Conservation (phyloP, 352 stramenopile genomes). For the Phytophthora rubi region DNA sequence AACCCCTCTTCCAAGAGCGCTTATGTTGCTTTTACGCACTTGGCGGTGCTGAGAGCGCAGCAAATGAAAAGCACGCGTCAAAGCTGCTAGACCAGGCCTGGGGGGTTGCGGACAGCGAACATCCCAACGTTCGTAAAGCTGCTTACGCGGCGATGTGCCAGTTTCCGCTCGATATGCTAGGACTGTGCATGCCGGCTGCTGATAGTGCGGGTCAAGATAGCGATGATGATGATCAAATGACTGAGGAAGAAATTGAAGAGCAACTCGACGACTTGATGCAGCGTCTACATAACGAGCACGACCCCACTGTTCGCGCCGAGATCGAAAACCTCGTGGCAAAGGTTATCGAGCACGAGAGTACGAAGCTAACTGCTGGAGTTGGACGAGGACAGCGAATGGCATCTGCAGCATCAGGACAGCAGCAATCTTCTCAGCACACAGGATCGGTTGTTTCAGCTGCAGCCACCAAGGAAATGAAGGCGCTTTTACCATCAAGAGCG, state of each 20-base stretch:
- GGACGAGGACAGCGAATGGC: constrained; percentile 45
- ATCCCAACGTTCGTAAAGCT: constrained; percentile 43
- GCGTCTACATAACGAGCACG: constrained; percentile 42
- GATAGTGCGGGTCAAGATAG: constrained; percentile 11
- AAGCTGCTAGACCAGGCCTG: constrained; percentile 63
- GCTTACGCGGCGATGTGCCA: constrained; percentile 53
- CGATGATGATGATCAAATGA: constrained; percentile 42
- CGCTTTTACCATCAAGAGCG: constrained; percentile 40
- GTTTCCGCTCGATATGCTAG: constrained; percentile 58
- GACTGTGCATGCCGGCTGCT: constrained; percentile 33
- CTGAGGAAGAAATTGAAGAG: constrained; percentile 51
- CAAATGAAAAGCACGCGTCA: constrained; percentile 48
- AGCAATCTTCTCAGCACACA: constrained; percentile 10
- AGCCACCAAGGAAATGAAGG: constrained; percentile 66
- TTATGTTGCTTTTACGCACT: constrained; percentile 65
- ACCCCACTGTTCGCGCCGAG: constrained; percentile 40
- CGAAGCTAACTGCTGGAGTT: constrained; percentile 41
- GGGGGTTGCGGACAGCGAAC: constrained; percentile 45
- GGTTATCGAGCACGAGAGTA: constrained; percentile 53
- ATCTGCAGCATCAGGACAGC: constrained; percentile 36
- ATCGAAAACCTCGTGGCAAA: constrained; percentile 46
- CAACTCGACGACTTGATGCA: constrained; percentile 55
- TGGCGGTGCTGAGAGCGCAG: constrained; percentile 41
- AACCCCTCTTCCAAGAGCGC: constrained; percentile 60
- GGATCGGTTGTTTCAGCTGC: constrained; percentile 48